Conservation (phyloP, 2,329 filamentous ascomycete species). For the Escovopsis sp. region DNA sequence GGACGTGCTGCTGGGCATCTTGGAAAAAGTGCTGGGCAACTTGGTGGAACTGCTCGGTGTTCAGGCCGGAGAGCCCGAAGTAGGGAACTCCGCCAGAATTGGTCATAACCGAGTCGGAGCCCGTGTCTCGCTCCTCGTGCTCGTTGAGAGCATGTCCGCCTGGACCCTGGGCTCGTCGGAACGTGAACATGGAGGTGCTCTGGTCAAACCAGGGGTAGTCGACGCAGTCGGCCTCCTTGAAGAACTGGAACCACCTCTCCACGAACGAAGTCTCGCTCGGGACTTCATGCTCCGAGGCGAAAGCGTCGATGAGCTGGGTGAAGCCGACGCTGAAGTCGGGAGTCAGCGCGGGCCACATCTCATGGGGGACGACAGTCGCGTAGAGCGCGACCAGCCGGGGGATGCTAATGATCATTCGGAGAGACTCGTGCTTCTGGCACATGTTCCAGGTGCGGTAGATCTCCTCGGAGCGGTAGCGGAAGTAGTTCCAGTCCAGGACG, state of each 20-base stretch:
- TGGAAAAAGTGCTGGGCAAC: too few species aligned
- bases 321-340: conserved; percentile 6
- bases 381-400: conserved; percentile 6
- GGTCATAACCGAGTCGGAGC: too few species aligned
- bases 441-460: conserved; percentile 12
- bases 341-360: conserved; percentile 7
- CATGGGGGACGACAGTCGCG: conserved; percentile 3
- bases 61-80: too few species aligned
- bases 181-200: too few species aligned
- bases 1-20: too few species aligned
- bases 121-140: too few species aligned
- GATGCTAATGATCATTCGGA: neutral
- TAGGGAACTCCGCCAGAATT: too few species aligned
- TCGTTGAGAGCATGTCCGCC: too few species aligned
- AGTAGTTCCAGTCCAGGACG: conserved; percentile 7
- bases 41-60: too few species aligned
- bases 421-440: neutral
- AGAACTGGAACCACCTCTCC: conserved; percentile 5
- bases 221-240: conserved; percentile 4
- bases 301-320: conserved; percentile 2
- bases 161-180: too few species aligned
- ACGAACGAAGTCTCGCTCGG: conserved; percentile 3
- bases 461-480: conserved; percentile 11
- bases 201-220: conserved; percentile 5
- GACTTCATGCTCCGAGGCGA: neutral